Evolutionary conservation across 371 early-diverging fungal species (phyloP), one percentile per base, ranked within the genome.

Genomic region (Mucor mucedo): DNA sequence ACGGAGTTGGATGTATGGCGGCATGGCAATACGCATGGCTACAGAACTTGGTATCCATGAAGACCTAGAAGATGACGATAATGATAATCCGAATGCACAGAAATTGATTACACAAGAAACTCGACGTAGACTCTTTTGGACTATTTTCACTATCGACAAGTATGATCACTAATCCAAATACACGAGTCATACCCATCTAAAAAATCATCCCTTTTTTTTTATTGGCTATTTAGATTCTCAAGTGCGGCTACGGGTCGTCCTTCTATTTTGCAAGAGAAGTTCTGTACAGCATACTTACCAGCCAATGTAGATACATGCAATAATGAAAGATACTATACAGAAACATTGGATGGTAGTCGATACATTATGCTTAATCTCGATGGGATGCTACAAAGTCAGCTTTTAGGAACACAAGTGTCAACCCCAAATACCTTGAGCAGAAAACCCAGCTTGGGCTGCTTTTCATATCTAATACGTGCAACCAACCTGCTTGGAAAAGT

Each of bases 1-100:
- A 33, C 78, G 86, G 45, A 80, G 86, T 9, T 89, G 89, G 89
- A 87, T 87, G 88, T 88, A 83, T 76, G 75, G 76, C 5, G 89
- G 89, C n/a, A 85, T 88, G 78, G 87, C 88, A 2, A 76, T 82
- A 11, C 66, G 90, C 8, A 84, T 83, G 79, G 83, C 84, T 0
- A 71, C 82, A 57, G 87, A 89, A 38, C 50, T 89, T 0, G 84
- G 84, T 1, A 59, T 89, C 52, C 82, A 89, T 63, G 80, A 79
- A 10, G 87, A 89, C 41, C 67, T 48, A 5, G 72, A 73, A n/a
- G 45, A 63, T 3, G 75, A 72, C 8, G 64, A 65, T n/a, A 58
- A 63, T 13, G 58, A 60, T 11, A 48, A 70, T 29, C 58, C 70
- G 6, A 33, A 57, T 2, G 75, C 21, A 21, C 21, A 76, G 1